Conservation (phyloP, 192 early-diverging fungal genomes). For the Coemansia asiatica region DNA sequence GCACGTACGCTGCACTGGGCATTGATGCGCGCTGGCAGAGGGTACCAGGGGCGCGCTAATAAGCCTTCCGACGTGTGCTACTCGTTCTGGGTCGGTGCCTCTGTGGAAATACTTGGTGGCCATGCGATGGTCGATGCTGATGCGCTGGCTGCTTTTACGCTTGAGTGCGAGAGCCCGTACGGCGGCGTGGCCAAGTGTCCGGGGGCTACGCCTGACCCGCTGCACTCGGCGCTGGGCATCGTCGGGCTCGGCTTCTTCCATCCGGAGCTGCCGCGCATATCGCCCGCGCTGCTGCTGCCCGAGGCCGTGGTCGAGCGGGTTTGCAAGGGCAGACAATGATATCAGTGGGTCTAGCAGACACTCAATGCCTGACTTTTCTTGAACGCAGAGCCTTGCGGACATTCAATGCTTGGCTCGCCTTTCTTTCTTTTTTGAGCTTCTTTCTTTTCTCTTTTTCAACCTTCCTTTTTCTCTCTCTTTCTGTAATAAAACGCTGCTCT, state of each 20-base stretch:
- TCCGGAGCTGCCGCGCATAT: constrained; percentile 40
- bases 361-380: too few relatives aligned
- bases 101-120: constrained; percentile 58
- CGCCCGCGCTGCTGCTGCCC: constrained; percentile 44
- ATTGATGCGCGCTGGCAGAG: constrained; percentile 70
- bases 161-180: constrained; percentile 34
- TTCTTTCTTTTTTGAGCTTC: neutral
- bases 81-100: constrained; percentile 94
- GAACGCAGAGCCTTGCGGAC: neutral
- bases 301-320: constrained; percentile 14
- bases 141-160: constrained; percentile 17
- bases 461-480: neutral
- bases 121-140: constrained; percentile 34
- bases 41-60: constrained; percentile 88
- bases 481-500: neutral
- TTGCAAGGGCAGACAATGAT: too few relatives aligned
- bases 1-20: constrained; percentile 71
- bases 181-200: constrained; percentile 52
- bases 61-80: constrained; percentile 95
- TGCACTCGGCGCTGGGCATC: constrained; percentile 50
- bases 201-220: constrained; percentile 34
- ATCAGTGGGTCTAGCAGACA: too few relatives aligned
- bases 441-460: neutral
- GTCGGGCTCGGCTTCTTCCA: constrained; percentile 40
- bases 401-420: neutral